A percentile compares a stretch with the other conserved stretches of the same genome.
These are phyloP conservation scores for Populus pruinosa DNA, from an alignment of 345 rosid genomes.

Conservation along the genomic window DNA sequence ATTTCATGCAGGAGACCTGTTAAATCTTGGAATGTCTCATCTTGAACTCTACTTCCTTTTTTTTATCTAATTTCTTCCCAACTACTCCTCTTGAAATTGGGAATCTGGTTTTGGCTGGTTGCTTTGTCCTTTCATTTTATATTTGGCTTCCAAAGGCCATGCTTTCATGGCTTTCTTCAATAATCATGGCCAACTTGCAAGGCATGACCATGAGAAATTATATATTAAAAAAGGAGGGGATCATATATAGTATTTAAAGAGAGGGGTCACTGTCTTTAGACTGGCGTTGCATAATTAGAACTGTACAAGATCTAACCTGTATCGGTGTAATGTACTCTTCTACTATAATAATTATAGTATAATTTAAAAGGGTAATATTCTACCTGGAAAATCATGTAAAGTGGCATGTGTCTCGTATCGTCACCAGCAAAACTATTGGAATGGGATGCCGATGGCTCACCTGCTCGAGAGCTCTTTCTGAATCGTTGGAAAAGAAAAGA, in stretches of 20 bases:
- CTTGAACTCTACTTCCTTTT: background rate
- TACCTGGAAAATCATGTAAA: background rate
- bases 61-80: background rate
- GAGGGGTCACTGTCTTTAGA: background rate
- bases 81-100: background rate
- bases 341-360: background rate
- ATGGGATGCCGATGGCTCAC: background rate
- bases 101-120: conserved; percentile 15
- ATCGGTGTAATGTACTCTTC: too few relatives aligned
- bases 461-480: background rate
- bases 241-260: background rate
- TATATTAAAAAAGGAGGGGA: background rate
- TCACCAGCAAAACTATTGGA: background rate
- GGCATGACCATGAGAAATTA: background rate
- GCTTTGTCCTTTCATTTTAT: background rate
- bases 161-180: background rate
- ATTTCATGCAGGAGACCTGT: background rate
- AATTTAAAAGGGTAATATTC: background rate
- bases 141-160: background rate
- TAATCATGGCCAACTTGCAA: background rate
- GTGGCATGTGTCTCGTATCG: too few relatives aligned
- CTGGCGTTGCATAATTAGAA: background rate
- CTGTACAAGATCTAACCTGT: background rate
- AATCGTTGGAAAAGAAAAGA: too few relatives aligned
- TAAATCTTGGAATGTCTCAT: background rate